Evolutionary conservation across 1,284 basidiomycete genomes (phyloP), one percentile per base, ranked within the genome.

Genomic region (Sanguinoderma infundibulare): DNA sequence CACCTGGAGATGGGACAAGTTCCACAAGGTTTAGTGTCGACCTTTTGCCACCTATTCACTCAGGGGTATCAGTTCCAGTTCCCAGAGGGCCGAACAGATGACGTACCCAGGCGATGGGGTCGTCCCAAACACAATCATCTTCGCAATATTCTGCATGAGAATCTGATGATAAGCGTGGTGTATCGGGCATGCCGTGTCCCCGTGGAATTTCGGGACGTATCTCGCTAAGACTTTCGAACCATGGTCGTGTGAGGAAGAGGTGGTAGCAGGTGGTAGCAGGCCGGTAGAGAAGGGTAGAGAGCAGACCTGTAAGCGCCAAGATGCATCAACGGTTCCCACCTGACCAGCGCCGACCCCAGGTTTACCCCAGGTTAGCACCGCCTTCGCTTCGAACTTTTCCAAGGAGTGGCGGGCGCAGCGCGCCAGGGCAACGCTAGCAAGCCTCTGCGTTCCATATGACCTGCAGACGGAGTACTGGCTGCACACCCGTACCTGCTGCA

Each of bases 111-210:
- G 36, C 20, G 40, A 32, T 24, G 57, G 58, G 53, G 59, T 54
- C 42, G 52, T 53, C 35, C 9, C 54, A 40, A 63, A 63, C 47
- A 58, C 64, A 57, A 60, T 57, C 61, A 50, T 56, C n/a, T 28
- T 26, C 53, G 36, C 30, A 20, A 52, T 56, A 55, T 39, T 51
- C 46, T 60, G 24, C 49, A 44, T 38, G 62, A 47, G 60, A 60
- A 47, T 22, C 30, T 26, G 24, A 34, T 42, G 39, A 36, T 49
- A 40, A 36, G 30, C 28, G 28, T 12, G 8, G 6, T 52, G 24
- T 39, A 36, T 57, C 55, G 24, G 35, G 10, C 26, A 17, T 39
- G 28, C 17, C 20, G 15, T 30, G 47, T 40, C 39, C 54, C 17
- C 49, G 54, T 32, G 22, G 44, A 22, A 32, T 34, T 35, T 35